Evolutionary conservation across 1,284 basidiomycete species (phyloP), one percentile per base, ranked within the genome.

Genomic region (Hypsizygus ulmarius): DNA sequence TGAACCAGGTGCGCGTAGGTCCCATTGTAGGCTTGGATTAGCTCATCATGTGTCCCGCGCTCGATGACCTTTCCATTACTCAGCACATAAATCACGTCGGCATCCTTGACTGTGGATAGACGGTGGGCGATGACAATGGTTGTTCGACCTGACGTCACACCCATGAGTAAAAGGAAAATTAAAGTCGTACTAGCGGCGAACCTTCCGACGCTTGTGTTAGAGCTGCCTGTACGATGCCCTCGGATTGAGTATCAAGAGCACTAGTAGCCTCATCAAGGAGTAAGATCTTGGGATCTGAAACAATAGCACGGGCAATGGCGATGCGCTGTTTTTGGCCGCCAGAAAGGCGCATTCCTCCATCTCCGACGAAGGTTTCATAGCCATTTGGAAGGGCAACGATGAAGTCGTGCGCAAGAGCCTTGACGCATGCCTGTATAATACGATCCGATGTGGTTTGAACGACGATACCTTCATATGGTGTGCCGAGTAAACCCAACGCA

Each of bases 311-410:
- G 12, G 93, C 93, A 58, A 94, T 94, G 10, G 92, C 93, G 38
- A 94, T 77, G 60, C 93, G 89, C 64, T 96, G 84, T 77, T 95
- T 87, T 77, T 97, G 94, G 14, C 94, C 94, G 52, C 94, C 94
- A 15, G 86, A 90, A 0, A 97, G 72, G 35, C 96, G 72, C 78
- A 94, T 93, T 1, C 93, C 95, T 46, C 93, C 84, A 65, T 97
- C 94, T 37, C 94, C 95, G 48, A 97, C 93, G 69, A 91, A 74
- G 3, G 95, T 97, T 43, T 95, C 86, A 64, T 96, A 97, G 0
- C 90, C 90, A 2, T 85, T 66, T 0, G 94, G 93, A 5, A 96
- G 73, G 60, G 90, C 90, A 48, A 73, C 72, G 59, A 97, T 87
- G 69, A 97, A 97, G 1, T 85, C 86, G 59, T 96, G 88, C 0